Percentiles rank a stretch among this genome's conserved stretches.
Evolutionary conservation across 2,329 filamentous ascomycete genomes (phyloP).

Genomic region (Colletotrichum abscissum): DNA sequence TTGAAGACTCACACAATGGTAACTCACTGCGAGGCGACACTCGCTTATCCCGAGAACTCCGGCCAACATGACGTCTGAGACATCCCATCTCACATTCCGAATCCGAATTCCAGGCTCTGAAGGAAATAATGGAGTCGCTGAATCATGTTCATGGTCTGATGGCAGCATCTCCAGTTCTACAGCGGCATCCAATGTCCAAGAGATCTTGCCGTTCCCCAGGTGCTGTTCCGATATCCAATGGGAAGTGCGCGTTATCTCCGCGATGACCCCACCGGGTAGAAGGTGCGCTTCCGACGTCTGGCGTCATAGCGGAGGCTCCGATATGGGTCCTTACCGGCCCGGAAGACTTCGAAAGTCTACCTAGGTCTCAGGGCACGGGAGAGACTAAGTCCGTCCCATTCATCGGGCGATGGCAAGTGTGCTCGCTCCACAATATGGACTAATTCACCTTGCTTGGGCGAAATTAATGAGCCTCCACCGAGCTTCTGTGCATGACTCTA

Average conservation of each 20-base stretch:
- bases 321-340: not conserved
- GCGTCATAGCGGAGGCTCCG: slow-evolving; percentile 20
- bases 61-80: slow-evolving; percentile 8
- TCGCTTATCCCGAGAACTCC: not conserved
- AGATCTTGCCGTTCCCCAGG: not conserved
- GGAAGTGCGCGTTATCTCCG: not conserved
- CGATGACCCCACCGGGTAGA: not conserved
- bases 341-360: not conserved
- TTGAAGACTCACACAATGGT: not conserved
- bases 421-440: not conserved
- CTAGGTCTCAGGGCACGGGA: not conserved
- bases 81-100: not conserved
- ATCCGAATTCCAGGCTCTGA: not conserved
- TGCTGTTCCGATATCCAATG: not conserved
- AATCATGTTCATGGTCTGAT: not conserved
- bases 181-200: not conserved
- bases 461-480: too few species aligned
- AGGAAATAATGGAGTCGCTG: not conserved
- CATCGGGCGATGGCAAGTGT: not conserved
- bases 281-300: not conserved
- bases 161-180: slow-evolving; percentile 2
- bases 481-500: not conserved
- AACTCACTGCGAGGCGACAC: not conserved
- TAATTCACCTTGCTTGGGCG: not conserved
- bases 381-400: too few species aligned